A percentile compares a stretch with the other conserved stretches of the same genome.
Conservation (phyloP, 225 moss, liverwort and hornwort genomes). For the Rhytidiadelphus loreus region DNA sequence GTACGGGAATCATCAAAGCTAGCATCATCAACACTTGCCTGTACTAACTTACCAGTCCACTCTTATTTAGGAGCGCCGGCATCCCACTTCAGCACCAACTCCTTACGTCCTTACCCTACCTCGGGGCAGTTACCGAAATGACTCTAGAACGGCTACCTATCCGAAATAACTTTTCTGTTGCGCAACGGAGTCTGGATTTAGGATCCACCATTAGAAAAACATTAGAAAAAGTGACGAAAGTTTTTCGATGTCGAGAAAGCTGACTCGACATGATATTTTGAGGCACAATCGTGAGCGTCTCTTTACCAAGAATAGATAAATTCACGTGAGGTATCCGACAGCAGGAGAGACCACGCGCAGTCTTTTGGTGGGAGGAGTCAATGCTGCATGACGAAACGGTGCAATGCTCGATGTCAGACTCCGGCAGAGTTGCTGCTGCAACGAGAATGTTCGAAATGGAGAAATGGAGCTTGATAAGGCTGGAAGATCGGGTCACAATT, state of each 20-base stretch:
- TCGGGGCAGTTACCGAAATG: not conserved
- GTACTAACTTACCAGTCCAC: not conserved
- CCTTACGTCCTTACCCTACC: not conserved
- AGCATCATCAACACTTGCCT: not conserved
- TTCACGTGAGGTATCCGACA: not conserved
- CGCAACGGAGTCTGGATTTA: not conserved
- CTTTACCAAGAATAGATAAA: not conserved
- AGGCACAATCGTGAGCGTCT: not conserved
- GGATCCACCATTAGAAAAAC: not conserved
- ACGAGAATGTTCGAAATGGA: not conserved
- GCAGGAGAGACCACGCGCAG: not conserved
- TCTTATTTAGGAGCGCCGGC: not conserved
- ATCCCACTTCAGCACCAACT: not conserved
- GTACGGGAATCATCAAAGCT: conserved; percentile 9
- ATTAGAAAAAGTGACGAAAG: not conserved
- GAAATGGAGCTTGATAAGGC: not conserved
- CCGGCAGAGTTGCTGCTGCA: not conserved
- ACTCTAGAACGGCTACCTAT: not conserved
- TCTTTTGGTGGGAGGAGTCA: not conserved
- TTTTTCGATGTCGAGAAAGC: not conserved
- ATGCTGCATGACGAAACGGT: not conserved
- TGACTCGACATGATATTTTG: not conserved
- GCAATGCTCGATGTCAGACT: not conserved
- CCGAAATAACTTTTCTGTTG: not conserved
- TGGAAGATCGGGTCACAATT: not conserved